Evolutionary conservation across 768 basidiomycete species (phyloP).

Genomic region (Baorangia bicolor): DNA sequence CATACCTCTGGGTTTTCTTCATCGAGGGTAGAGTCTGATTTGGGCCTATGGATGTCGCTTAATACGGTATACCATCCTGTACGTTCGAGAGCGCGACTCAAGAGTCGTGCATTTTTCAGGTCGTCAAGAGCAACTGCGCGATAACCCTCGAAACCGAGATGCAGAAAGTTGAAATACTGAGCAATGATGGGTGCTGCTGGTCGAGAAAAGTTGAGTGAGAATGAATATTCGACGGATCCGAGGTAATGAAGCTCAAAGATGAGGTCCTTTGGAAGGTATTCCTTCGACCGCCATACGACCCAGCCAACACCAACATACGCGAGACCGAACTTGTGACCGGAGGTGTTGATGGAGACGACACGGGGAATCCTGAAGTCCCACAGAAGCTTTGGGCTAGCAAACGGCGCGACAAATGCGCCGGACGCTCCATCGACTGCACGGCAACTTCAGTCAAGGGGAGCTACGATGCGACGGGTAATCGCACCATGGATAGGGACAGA

Average conservation of each 20-base stretch:
- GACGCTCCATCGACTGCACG: constrained; percentile 54
- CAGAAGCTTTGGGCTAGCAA: constrained; percentile 48
- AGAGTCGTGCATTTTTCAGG: constrained; percentile 61
- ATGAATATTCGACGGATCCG: constrained; percentile 69
- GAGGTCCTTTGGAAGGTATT: constrained; percentile 63
- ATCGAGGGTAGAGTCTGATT: constrained; percentile 34
- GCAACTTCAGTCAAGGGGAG: not conserved
- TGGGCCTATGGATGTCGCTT: constrained; percentile 54
- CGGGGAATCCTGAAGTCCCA: constrained; percentile 65
- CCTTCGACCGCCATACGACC: constrained; percentile 59
- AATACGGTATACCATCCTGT: constrained; percentile 52
- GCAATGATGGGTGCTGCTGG: constrained; percentile 60
- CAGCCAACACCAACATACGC: constrained; percentile 59
- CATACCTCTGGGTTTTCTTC: constrained; percentile 59
- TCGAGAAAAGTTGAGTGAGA: constrained; percentile 61
- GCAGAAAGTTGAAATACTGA: constrained; percentile 64
- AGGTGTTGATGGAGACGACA: constrained; percentile 58
- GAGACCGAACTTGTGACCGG: constrained; percentile 63
- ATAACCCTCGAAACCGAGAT: constrained; percentile 58
- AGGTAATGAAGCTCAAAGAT: constrained; percentile 62
- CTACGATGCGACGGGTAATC: constrained; percentile 26
- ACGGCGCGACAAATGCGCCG: constrained; percentile 65
- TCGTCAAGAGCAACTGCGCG: constrained; percentile 46
- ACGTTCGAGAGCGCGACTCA: constrained; percentile 63
- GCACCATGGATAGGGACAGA: constrained; percentile 43